phyloP scores from a whole-genome alignment of 1,139 yeast species.

The Saccharomyces hybrid region DNA sequence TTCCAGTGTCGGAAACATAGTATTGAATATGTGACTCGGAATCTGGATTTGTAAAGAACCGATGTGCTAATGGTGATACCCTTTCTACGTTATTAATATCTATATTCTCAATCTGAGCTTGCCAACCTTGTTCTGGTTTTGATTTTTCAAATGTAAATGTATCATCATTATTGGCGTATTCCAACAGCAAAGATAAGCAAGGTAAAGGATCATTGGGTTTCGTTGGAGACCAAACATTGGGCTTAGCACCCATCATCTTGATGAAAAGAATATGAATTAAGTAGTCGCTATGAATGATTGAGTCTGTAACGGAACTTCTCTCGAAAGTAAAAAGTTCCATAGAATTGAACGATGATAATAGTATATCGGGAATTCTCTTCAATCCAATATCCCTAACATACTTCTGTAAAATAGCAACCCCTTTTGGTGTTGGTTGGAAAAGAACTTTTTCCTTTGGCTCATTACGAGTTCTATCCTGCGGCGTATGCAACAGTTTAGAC shows the following conservation, averaged over 20 bases:
- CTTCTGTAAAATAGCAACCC: conserved; percentile 58
- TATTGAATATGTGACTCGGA: conserved; percentile 78
- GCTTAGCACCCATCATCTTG: conserved; percentile 54
- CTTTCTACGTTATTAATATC: conserved; percentile 18
- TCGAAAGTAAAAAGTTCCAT: conserved; percentile 67
- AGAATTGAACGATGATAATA: conserved; percentile 53
- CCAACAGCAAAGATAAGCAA: conserved; percentile 27
- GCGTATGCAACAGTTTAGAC: conserved; percentile 68
- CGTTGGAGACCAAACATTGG: conserved; percentile 62
- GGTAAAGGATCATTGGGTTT: conserved; percentile 40
- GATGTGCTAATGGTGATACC: conserved; percentile 64
- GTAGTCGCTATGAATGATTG: conserved; percentile 55
- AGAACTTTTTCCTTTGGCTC: conserved; percentile 37
- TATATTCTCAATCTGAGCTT: conserved; percentile 10
- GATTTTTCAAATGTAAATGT: conserved; percentile 26
- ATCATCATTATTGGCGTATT: conserved; percentile 25
- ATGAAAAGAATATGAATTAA: conserved; percentile 60
- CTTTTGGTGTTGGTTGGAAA: conserved; percentile 89
- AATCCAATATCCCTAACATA: conserved; percentile 56
- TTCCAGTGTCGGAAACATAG: conserved; percentile 59
- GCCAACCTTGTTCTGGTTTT: conserved; percentile 9
- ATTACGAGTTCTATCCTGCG: conserved; percentile 58
- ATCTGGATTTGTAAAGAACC: conserved; percentile 80
- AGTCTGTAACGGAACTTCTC: conserved; percentile 52
- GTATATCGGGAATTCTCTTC: conserved; percentile 39